phyloP scores from a whole-genome alignment of 352 stramenopile species.

The Labyrinthula sp. region DNA sequence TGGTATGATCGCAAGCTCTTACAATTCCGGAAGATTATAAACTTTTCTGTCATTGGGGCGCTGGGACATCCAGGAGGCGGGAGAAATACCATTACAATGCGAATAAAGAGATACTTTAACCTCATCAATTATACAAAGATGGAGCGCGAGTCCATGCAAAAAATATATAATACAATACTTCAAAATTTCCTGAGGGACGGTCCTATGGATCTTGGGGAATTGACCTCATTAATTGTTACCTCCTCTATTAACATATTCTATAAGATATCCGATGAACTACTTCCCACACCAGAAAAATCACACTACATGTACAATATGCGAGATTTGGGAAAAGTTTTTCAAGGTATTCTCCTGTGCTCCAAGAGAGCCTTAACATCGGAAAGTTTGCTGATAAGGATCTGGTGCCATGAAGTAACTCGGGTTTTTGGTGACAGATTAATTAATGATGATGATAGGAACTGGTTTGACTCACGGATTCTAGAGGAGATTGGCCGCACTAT shows the following conservation, averaged over 20 bases:
- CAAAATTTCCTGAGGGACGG: slow-evolving; percentile 46
- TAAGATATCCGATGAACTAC: slow-evolving; percentile 59
- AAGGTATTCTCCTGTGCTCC: slow-evolving; percentile 60
- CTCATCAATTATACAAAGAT: slow-evolving; percentile 73
- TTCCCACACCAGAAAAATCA: slow-evolving; percentile 76
- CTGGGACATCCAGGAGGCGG: slow-evolving; percentile 76
- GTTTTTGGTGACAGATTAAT: slow-evolving; percentile 83
- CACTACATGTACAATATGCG: slow-evolving; percentile 88
- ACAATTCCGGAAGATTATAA: slow-evolving; percentile 67
- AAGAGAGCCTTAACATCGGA: slow-evolving; percentile 36
- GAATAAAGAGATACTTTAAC: slow-evolving; percentile 77
- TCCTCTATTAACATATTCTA: slow-evolving; percentile 53
- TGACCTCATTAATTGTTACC: slow-evolving; percentile 28
- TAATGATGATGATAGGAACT: slow-evolving; percentile 55
- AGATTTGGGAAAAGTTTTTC: slow-evolving; percentile 79
- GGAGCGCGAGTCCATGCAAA: slow-evolving; percentile 58
- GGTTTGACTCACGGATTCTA: no score
- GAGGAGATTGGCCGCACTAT: no score
- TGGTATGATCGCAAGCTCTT: slow-evolving; percentile 83
- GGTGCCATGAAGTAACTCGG: slow-evolving; percentile 70
- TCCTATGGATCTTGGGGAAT: slow-evolving; percentile 33
- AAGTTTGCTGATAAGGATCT: slow-evolving; percentile 51
- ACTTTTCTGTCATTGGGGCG: slow-evolving; percentile 64
- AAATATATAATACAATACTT: slow-evolving; percentile 78
- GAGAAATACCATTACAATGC: slow-evolving; percentile 68